Evolutionary conservation across 2,329 filamentous ascomycete species (phyloP).

Genomic region (Pseudogymnoascus sp.): DNA sequence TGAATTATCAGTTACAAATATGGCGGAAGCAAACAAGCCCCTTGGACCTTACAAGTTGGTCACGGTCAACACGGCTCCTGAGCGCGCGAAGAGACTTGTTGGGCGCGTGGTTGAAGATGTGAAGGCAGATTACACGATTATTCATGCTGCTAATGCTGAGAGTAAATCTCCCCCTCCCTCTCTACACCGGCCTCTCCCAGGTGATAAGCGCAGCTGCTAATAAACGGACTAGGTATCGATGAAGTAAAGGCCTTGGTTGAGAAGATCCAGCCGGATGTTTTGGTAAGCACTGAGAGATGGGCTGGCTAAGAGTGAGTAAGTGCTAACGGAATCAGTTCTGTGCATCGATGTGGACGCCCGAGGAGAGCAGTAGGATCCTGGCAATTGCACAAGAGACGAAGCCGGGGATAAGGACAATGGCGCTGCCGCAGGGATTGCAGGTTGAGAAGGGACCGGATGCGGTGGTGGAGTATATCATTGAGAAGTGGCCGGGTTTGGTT

Average conservation of each 20-base stretch:
- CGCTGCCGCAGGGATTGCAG: slow-evolving; percentile 46
- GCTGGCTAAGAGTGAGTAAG: not conserved
- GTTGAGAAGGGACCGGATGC: slow-evolving; percentile 46
- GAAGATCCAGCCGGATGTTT: slow-evolving; percentile 43
- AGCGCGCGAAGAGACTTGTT: slow-evolving; percentile 54
- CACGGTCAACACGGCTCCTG: slow-evolving; percentile 61
- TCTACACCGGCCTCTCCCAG: not conserved
- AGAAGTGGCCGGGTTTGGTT: slow-evolving; percentile 24
- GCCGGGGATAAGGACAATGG: slow-evolving; percentile 43
- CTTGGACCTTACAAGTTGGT: slow-evolving; percentile 55
- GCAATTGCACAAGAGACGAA: slow-evolving; percentile 36
- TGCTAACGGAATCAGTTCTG: slow-evolving; percentile 41
- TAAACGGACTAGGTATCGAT: slow-evolving; percentile 38
- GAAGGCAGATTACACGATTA: slow-evolving; percentile 55
- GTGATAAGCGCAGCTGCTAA: slow-evolving; percentile 2
- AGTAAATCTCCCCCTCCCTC: slow-evolving; percentile 32
- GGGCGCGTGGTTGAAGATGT: slow-evolving; percentile 53
- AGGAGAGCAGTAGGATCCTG: slow-evolving; percentile 40
- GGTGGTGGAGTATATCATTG: slow-evolving; percentile 44
- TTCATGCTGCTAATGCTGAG: slow-evolving; percentile 53
- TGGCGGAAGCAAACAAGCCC: slow-evolving; percentile 26
- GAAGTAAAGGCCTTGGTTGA: slow-evolving; percentile 47
- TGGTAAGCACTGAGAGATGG: slow-evolving; percentile 34
- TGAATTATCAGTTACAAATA: not conserved
- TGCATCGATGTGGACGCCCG: slow-evolving; percentile 46